Base-by-base conservation (phyloP, 2,329 filamentous ascomycete species). In the Cercospora sp. region DNA sequence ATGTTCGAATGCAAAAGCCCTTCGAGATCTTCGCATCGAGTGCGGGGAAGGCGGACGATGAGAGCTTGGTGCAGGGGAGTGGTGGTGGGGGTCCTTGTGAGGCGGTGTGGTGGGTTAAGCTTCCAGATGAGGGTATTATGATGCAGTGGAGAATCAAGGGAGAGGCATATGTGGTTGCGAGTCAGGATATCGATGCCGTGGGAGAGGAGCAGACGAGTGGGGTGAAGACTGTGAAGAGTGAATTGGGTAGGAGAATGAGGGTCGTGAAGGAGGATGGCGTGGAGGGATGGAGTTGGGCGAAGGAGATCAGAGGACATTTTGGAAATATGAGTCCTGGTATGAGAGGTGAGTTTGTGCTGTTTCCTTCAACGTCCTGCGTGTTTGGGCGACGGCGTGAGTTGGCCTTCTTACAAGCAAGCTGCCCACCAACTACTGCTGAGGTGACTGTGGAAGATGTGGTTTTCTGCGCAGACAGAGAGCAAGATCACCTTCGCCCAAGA, bases 61-160 rank as follows among this genome's bases (percentile, higher is more conserved):
- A 79, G 60, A 81, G 74, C 71, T 83, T 80, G 69, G 73, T 77
- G 45, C 77, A 80, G 69, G 82, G 87, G 65, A 84, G 83, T 69
- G 89, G 89, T 9, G 86, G 89, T 39, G 89, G 92, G 45, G 88
- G 88, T 0, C 84, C 86, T 2, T 87, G 94, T n/a, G 94, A 97
- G 80, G 92, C 89, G 6, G 87, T 93, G 10, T 95, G 91, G 78
- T 98, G 94, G 94, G 83, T 89, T 9, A 86, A 87, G 71, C 28
- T 59, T 55, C 63, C 63, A 13, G 63, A 65, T 28, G 64, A 69
- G 18, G 86, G 90, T 53, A 83, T 84, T 5, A 86, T 84, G 78
- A 90, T 88, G 16, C 94, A 98, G 82, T 98, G 94, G 94, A 87
- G 94, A 67, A 79, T 98, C 36, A 88, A 89, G 59, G 94, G 94